phyloP scores from a whole-genome alignment of 2,329 filamentous ascomycete genomes.

The Diaporthe citriasiana region DNA sequence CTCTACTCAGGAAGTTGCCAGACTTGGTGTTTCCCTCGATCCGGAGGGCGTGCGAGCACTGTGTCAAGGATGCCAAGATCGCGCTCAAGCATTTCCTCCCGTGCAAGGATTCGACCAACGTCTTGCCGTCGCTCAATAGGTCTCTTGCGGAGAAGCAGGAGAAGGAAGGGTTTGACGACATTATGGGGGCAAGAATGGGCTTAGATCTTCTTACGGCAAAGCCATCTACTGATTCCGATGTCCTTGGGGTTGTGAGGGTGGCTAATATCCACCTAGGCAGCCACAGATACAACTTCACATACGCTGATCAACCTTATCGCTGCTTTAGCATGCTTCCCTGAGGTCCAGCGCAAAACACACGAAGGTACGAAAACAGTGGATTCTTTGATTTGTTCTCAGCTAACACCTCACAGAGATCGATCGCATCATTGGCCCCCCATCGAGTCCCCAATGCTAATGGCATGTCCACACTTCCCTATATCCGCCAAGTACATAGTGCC shows the following conservation, averaged over 20 bases:
- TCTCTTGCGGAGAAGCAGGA: not conserved
- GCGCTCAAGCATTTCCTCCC: conserved; percentile 10
- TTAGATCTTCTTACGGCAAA: not conserved
- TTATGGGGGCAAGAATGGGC: conserved; percentile 4
- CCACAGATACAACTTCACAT: conserved; percentile 1
- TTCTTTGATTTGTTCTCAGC: not conserved
- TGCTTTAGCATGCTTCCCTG: conserved; percentile 5
- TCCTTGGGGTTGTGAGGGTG: not conserved
- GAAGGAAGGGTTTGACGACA: conserved; percentile 9
- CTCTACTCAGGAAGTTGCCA: not conserved
- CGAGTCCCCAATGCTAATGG: not conserved
- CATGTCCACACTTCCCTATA: not conserved
- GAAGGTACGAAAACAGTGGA: not conserved
- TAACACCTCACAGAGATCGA: not conserved
- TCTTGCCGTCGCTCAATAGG: not conserved
- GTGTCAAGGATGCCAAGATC: conserved; percentile 6
- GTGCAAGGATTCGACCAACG: not conserved
- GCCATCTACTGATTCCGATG: not conserved
- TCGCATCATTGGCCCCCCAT: not conserved
- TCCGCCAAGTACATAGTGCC: not conserved
- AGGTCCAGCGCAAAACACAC: not conserved
- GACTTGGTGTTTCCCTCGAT: conserved; percentile 11
- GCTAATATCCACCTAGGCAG: not conserved
- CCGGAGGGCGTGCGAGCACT: not conserved
- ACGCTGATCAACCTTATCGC: not conserved